These are phyloP conservation scores for Neofusicoccum laricinum DNA, from an alignment of 2,329 filamentous ascomycete genomes.

Conservation along the genomic window DNA sequence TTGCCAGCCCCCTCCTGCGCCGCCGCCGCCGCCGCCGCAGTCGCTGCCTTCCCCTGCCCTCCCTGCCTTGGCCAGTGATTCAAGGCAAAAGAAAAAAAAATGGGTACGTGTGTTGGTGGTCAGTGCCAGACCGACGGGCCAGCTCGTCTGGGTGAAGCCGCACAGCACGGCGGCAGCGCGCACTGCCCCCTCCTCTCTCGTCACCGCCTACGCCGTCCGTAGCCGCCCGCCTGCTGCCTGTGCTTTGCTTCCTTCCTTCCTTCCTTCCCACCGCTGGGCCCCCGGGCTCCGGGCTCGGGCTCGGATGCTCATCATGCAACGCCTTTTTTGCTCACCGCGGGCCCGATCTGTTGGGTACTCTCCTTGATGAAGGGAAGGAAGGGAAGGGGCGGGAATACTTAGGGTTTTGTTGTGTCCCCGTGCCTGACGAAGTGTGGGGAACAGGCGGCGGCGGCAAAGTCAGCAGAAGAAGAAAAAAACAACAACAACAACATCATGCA, in stretches of 20 bases:
- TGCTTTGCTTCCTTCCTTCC: too few species aligned
- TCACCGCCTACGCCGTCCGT: too few species aligned
- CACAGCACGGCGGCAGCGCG: not conserved
- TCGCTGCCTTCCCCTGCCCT: not conserved
- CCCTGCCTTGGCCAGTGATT: not conserved
- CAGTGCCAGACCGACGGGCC: not conserved
- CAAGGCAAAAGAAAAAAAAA: not conserved
- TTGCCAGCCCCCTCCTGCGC: too few species aligned
- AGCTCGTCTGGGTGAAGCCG: constrained; percentile 11
- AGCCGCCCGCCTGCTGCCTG: too few species aligned
- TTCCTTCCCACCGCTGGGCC: not conserved
- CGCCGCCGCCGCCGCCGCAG: too few species aligned
- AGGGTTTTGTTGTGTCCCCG: not conserved
- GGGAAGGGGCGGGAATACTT: not conserved
- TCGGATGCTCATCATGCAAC: too few species aligned
- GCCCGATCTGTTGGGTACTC: too few species aligned
- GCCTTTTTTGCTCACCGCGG: too few species aligned
- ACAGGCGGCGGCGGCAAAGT: not conserved
- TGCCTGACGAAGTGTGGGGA: not conserved
- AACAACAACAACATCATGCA: not conserved
- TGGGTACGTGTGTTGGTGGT: not conserved
- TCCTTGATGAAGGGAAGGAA: not conserved
- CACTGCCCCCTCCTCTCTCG: too few species aligned
- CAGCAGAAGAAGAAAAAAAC: not conserved
- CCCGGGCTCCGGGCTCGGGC: not conserved